Evolutionary conservation across 1,284 basidiomycete genomes (phyloP).

Genomic region (Ustilago cynodontis): DNA sequence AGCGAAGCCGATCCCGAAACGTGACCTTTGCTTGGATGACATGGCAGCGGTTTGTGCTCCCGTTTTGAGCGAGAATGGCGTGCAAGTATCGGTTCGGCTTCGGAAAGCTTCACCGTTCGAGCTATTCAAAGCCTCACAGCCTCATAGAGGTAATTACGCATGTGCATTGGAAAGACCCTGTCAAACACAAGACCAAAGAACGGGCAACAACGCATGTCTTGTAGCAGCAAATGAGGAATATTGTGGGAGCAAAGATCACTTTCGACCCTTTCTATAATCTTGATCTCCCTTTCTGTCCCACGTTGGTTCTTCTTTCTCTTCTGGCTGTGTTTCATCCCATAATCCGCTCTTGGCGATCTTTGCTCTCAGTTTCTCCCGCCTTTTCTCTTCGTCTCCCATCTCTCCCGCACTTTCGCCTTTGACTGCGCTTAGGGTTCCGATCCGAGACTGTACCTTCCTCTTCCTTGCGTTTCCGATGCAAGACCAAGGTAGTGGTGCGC

Average conservation of each 20-base stretch:
- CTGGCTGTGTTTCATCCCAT: conserved; percentile 65
- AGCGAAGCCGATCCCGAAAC: conserved; percentile 9
- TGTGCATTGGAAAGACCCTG: too few relatives aligned
- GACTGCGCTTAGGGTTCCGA: conserved; percentile 9
- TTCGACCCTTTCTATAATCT: conserved; percentile 55
- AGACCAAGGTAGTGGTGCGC: conserved; percentile 29
- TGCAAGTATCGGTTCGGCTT: too few relatives aligned
- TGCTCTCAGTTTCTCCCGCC: conserved; percentile 30
- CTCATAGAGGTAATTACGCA: too few relatives aligned
- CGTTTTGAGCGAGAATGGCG: too few relatives aligned
- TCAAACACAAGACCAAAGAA: too few relatives aligned
- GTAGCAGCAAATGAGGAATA: too few relatives aligned
- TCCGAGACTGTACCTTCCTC: conserved; percentile 33
- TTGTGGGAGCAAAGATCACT: conserved; percentile 8
- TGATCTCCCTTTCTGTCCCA: conserved; percentile 62
- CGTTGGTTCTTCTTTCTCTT: conserved; percentile 59
- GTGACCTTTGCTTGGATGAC: not conserved
- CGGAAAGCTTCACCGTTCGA: too few relatives aligned
- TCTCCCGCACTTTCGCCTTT: not conserved
- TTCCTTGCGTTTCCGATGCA: conserved; percentile 29
- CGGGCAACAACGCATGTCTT: too few relatives aligned
- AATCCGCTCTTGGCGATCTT: conserved; percentile 50
- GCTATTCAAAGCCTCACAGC: too few relatives aligned
- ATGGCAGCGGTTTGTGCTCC: too few relatives aligned
- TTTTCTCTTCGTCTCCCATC: conserved; percentile 34